A percentile compares a stretch with the other conserved stretches of the same genome.
These are phyloP conservation scores for Tephrocybe sp. DNA, from an alignment of 768 basidiomycete species.

Conservation along the genomic window DNA sequence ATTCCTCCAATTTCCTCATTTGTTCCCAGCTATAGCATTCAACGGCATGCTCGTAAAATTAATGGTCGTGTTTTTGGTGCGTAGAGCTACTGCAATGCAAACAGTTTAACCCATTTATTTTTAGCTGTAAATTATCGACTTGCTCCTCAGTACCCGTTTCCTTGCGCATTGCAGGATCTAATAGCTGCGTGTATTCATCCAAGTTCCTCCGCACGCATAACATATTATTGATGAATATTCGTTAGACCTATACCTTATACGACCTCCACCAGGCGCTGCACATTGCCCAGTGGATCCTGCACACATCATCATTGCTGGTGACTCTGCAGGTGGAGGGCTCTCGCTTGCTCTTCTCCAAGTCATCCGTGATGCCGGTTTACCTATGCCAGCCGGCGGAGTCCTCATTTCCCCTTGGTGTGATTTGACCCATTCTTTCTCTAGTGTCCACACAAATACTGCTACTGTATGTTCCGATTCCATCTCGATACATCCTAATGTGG, in stretches of 20 bases:
- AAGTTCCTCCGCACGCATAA: background rate
- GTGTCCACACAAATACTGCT: conserved; percentile 77
- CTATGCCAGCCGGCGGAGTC: conserved; percentile 82
- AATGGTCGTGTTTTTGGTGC: conserved; percentile 83
- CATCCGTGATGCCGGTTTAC: conserved; percentile 80
- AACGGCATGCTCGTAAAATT: conserved; percentile 88
- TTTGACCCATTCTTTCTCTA: conserved; percentile 94
- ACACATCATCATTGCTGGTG: conserved; percentile 83
- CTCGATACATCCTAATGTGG: background rate
- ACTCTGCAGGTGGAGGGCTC: conserved; percentile 91
- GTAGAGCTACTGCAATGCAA: conserved; percentile 16
- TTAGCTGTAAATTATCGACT: conserved; percentile 78
- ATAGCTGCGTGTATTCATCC: conserved; percentile 73
- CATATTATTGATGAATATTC: background rate
- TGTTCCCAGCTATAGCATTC: conserved; percentile 59
- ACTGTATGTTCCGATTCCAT: conserved; percentile 50
- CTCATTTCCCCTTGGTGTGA: conserved; percentile 91
- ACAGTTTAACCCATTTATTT: conserved; percentile 7
- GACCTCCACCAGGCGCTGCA: conserved; percentile 75
- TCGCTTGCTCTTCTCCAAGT: conserved; percentile 81
- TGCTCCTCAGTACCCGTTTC: conserved; percentile 97
- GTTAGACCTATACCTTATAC: conserved; percentile 81
- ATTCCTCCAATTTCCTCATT: background rate
- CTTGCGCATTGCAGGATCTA: conserved; percentile 86
- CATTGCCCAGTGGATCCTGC: conserved; percentile 80